Percentiles rank a stretch among this genome's conserved stretches.
Evolutionary conservation across 106 monocot species (phyloP).

Genomic region (Agapanthus africanus): DNA sequence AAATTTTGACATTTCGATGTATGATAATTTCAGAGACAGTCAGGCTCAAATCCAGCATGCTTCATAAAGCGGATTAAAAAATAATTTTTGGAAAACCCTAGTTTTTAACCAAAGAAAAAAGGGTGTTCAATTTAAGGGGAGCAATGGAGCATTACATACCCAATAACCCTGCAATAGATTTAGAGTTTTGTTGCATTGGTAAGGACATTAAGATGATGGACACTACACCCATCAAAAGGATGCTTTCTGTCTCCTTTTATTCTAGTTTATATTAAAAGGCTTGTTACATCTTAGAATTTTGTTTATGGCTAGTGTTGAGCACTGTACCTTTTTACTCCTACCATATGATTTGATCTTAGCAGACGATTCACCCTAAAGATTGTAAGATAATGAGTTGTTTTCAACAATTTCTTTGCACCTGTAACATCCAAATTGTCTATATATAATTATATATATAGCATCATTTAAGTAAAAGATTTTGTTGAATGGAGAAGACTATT

Average conservation of each 20-base stretch:
- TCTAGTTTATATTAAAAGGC: not conserved
- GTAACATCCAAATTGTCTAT: not conserved
- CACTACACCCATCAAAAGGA: not conserved
- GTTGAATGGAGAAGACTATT: not conserved
- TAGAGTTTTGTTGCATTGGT: not conserved
- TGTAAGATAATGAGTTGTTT: not conserved
- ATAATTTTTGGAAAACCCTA: too few species aligned
- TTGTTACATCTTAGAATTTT: not conserved
- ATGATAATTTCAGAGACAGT: too few species aligned
- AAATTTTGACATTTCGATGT: too few species aligned
- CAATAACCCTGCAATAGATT: too few species aligned
- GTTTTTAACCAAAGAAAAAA: too few species aligned
- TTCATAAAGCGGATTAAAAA: too few species aligned
- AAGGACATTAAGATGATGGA: not conserved
- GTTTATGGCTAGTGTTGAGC: not conserved
- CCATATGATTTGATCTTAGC: too few species aligned
- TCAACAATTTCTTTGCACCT: not conserved
- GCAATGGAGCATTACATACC: too few species aligned
- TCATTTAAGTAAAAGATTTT: not conserved
- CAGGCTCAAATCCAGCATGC: too few species aligned
- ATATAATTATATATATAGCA: not conserved
- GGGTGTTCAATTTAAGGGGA: too few species aligned
- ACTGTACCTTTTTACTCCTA: not conserved
- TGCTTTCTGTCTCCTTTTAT: not conserved
- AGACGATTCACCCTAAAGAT: not conserved